Percentiles rank a stretch among this genome's conserved stretches.
phyloP scores from a whole-genome alignment of 73 alveolate genomes.

The Symbiodinium natans region DNA sequence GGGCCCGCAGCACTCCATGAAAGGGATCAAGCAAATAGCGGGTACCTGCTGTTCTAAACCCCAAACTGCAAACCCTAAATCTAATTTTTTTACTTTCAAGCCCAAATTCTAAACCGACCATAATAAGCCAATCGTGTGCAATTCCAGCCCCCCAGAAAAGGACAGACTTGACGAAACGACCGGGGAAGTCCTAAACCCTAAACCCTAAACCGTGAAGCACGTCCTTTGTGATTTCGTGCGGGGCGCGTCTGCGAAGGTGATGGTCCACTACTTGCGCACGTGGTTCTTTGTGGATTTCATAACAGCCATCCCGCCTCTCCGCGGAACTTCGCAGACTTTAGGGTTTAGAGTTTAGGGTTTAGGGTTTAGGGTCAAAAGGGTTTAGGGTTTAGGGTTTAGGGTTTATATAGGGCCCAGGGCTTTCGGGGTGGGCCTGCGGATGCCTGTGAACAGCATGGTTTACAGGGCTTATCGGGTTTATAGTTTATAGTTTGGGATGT shows the following conservation, averaged over 20 bases:
- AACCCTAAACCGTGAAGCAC: not conserved
- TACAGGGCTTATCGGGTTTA: too few relatives aligned
- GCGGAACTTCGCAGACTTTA: not conserved
- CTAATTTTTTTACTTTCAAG: not conserved
- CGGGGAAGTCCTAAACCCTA: not conserved
- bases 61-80: not conserved
- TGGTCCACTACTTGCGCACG: constrained; percentile 35
- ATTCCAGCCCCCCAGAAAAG: too few relatives aligned
- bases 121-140: too few relatives aligned
- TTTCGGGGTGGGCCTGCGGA: too few relatives aligned
- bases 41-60: not conserved
- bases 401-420: not conserved
- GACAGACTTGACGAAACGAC: too few relatives aligned
- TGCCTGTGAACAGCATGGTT: too few relatives aligned
- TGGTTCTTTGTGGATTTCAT: constrained; percentile 32
- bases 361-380: not conserved
- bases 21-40: too few relatives aligned
- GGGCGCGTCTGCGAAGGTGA: not conserved
- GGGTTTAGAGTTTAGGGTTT: not conserved
- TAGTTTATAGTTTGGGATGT: too few relatives aligned
- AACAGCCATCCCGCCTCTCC: constrained; percentile 18
- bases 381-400: not conserved
- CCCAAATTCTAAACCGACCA: not conserved
- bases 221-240: not conserved
- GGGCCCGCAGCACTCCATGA: too few relatives aligned